Evolutionary conservation across 1,139 yeast species (phyloP).

Genomic region (Candida tetrigidarum): DNA sequence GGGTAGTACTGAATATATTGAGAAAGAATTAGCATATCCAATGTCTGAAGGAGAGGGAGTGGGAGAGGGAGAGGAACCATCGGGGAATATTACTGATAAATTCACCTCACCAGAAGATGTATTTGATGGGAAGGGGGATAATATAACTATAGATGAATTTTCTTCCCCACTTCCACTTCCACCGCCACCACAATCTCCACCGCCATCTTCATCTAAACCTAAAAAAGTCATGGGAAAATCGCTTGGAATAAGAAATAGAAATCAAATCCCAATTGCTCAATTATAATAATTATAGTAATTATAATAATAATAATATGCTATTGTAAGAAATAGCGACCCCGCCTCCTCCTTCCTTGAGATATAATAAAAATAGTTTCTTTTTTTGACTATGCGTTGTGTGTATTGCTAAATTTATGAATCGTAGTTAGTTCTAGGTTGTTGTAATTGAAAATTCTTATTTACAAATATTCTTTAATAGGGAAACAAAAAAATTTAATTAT

Average conservation of each 20-base stretch:
- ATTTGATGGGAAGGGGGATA: not conserved
- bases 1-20: conserved; percentile 21
- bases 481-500: not conserved
- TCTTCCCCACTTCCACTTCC: no score
- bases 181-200: no score
- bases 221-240: conserved; percentile 12
- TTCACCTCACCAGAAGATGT: conserved; percentile 1
- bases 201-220: no score
- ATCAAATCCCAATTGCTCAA: conserved; percentile 7
- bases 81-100: not conserved
- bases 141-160: no score
- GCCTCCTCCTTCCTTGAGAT: no score
- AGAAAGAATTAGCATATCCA: conserved; percentile 7
- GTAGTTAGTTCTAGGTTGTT: no score
- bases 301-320: not conserved
- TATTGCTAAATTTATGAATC: no score
- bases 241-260: conserved; percentile 9
- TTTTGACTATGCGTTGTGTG: not conserved
- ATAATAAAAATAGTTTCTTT: not conserved
- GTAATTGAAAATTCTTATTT: no score
- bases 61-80: conserved; percentile 6
- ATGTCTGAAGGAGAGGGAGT: no score
- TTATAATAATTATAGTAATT: no score
- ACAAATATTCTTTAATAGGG: conserved; percentile 4
- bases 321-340: not conserved